A percentile compares a stretch with the other conserved stretches of the same genome.
Evolutionary conservation across 306 rosid species (phyloP).

Genomic region (Malus sieversii): DNA sequence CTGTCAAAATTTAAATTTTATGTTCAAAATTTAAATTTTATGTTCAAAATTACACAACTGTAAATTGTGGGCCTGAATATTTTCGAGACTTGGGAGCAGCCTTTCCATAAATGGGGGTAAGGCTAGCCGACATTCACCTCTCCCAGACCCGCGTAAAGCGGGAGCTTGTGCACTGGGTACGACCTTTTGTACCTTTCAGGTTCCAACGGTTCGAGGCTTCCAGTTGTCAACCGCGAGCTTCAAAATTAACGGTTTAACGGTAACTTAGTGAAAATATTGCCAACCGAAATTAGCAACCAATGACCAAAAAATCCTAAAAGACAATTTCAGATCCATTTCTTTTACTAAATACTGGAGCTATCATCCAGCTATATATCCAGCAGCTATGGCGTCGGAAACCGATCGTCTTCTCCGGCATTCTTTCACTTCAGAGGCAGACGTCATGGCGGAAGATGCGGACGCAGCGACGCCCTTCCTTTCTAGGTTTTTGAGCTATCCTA

Average conservation of each 20-base stretch:
- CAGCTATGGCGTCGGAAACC: not conserved
- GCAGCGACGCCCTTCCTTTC: conserved; percentile 11
- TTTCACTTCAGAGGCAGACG: not conserved
- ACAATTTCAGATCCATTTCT: not conserved
- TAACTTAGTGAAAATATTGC: not conserved
- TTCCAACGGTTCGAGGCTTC: not conserved
- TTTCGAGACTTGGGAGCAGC: too few species aligned
- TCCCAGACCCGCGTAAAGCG: too few species aligned
- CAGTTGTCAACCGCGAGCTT: not conserved
- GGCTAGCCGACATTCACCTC: too few species aligned
- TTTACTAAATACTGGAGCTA: not conserved
- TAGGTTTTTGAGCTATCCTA: conserved; percentile 10
- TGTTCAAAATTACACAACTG: too few species aligned
- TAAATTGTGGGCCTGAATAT: too few species aligned
- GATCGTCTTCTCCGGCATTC: conserved; percentile 6
- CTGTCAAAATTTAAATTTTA: too few species aligned
- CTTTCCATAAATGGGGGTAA: too few species aligned
- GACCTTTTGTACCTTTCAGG: not conserved
- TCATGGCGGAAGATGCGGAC: not conserved
- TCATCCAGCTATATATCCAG: not conserved
- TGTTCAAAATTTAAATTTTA: too few species aligned
- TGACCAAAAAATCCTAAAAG: not conserved
- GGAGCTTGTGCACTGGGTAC: too few species aligned
- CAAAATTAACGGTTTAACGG: not conserved
- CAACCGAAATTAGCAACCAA: not conserved